Conservation (phyloP, 192 early-diverging fungal genomes). For the Coemansia sp. region DNA sequence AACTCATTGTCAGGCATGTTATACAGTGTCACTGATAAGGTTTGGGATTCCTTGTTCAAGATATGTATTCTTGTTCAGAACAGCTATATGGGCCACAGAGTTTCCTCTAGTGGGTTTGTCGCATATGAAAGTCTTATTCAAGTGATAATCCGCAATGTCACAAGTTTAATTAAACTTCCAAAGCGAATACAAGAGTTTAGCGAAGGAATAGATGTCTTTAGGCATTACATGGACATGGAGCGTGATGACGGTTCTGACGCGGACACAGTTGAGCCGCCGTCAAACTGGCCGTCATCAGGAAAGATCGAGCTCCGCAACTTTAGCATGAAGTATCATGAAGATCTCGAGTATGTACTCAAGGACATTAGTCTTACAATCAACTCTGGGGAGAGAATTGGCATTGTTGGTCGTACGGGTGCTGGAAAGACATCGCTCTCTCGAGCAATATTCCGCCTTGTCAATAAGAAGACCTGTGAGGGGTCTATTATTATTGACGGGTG, state of each 20-base stretch:
- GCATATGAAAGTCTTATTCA: conserved; percentile 11
- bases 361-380: conserved; percentile 25
- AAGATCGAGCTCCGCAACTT: conserved; percentile 59
- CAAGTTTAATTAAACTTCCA: conserved; percentile 10
- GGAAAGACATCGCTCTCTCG: conserved; percentile 72
- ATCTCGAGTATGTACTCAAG: conserved; percentile 43
- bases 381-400: conserved; percentile 5
- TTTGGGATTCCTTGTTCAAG: conserved; percentile 36
- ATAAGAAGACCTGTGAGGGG: conserved; percentile 33
- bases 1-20: conserved; percentile 56
- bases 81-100: conserved; percentile 2
- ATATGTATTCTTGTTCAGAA: conserved; percentile 29
- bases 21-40: conserved; percentile 46
- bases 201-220: conserved; percentile 21
- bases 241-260: conserved; percentile 34
- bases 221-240: conserved; percentile 33
- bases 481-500: too few species aligned
- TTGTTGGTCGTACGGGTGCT: conserved; percentile 62
- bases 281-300: conserved; percentile 70
- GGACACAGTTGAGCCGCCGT: conserved; percentile 47
- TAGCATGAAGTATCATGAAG: conserved; percentile 63
- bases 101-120: conserved; percentile 29
- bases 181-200: conserved; percentile 10
- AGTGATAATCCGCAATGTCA: conserved; percentile 11
- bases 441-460: conserved; percentile 69